A percentile compares a stretch with the other conserved stretches of the same genome.
Evolutionary conservation across 1,139 yeast genomes (phyloP).

Genomic region (Scheffersomyces segobiensis): DNA sequence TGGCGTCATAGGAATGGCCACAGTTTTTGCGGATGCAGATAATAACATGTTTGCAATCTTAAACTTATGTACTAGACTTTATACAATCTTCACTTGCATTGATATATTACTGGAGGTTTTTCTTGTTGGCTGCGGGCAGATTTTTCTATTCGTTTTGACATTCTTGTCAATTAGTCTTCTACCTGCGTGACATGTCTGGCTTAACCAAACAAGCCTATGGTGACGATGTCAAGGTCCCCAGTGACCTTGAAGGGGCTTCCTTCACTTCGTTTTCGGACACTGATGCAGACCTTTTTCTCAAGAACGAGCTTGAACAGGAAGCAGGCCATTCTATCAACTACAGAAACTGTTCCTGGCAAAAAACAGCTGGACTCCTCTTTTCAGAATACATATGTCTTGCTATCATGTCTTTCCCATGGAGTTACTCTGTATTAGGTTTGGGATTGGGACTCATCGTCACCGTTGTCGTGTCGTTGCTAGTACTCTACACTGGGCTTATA

Average conservation of each 20-base stretch:
- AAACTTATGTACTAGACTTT: neutral
- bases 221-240: neutral
- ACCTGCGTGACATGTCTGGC: slow-evolving; percentile 1
- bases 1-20: neutral
- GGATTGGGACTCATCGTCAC: slow-evolving; percentile 61
- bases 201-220: neutral
- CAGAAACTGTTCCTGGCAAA: slow-evolving; percentile 57
- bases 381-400: slow-evolving; percentile 65
- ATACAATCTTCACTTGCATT: neutral
- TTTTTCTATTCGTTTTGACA: too few species aligned
- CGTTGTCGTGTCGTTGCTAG: slow-evolving; percentile 49
- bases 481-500: slow-evolving; percentile 54
- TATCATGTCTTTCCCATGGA: slow-evolving; percentile 66
- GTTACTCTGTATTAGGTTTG: slow-evolving; percentile 58
- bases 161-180: neutral
- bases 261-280: slow-evolving; percentile 1
- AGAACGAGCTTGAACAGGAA: slow-evolving; percentile 13
- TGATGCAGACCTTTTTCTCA: slow-evolving; percentile 9
- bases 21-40: neutral
- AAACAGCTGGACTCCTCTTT: slow-evolving; percentile 57
- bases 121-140: neutral
- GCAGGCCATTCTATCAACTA: slow-evolving; percentile 44
- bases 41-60: neutral
- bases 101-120: neutral
- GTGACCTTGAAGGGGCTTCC: slow-evolving; percentile 4